phyloP scores from a whole-genome alignment of 768 basidiomycete genomes.

The Gloeopeniophorella convolvens region DNA sequence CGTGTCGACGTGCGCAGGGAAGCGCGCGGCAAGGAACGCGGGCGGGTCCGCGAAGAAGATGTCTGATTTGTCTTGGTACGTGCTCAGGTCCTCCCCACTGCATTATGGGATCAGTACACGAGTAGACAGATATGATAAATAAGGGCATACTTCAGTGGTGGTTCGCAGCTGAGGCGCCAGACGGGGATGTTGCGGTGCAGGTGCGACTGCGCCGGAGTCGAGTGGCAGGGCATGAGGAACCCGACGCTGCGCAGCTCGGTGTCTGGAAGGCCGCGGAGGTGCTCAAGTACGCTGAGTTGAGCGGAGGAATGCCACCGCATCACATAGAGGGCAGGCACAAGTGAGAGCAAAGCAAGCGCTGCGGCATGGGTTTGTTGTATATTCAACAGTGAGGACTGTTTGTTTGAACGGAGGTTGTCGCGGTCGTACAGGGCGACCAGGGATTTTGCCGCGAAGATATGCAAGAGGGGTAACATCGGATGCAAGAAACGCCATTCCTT shows the following conservation, averaged over 20 bases:
- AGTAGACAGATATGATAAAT: constrained; percentile 13
- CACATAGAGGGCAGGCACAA: constrained; percentile 64
- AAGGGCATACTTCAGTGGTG: constrained; percentile 63
- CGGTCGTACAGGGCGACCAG: constrained; percentile 38
- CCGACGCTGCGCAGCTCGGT: constrained; percentile 53
- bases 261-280: constrained; percentile 49
- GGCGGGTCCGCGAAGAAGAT: constrained; percentile 72
- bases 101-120: not conserved
- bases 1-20: constrained; percentile 57
- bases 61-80: constrained; percentile 75
- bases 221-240: constrained; percentile 95
- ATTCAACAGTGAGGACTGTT: not conserved
- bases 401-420: constrained; percentile 12
- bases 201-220: constrained; percentile 87
- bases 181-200: constrained; percentile 66
- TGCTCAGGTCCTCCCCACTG: constrained; percentile 44
- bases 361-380: constrained; percentile 7
- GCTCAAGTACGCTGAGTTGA: constrained; percentile 70
- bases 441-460: constrained; percentile 71
- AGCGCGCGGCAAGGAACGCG: constrained; percentile 56
- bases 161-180: constrained; percentile 92
- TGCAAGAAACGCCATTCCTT: constrained; percentile 99
- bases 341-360: constrained; percentile 40
- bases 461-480: constrained; percentile 78
- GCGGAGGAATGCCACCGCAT: constrained; percentile 72